A percentile compares a stretch with the other conserved stretches of the same genome.
Evolutionary conservation across 306 rosid species (phyloP).

Genomic region (Myrica gale): DNA sequence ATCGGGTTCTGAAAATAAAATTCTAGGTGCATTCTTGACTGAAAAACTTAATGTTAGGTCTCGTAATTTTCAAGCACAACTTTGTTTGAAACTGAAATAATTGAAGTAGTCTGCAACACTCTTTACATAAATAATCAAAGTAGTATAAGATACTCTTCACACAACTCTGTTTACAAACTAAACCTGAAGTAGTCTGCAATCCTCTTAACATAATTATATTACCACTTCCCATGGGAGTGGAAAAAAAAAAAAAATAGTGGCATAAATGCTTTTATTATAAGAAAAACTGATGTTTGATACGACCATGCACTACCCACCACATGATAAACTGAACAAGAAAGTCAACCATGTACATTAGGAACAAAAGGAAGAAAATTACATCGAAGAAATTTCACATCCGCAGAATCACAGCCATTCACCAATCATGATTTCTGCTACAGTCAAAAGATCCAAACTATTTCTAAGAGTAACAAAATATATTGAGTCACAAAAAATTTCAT

Average conservation of each 20-base stretch:
- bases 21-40: neutral
- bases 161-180: no score
- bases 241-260: neutral
- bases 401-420: neutral
- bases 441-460: neutral
- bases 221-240: no score
- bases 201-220: no score
- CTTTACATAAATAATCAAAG: no score
- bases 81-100: no score
- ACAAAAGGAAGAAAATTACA: neutral
- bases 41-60: neutral
- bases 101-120: no score
- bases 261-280: neutral
- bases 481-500: neutral
- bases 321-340: neutral
- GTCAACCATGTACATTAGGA: neutral
- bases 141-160: no score
- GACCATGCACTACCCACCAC: neutral
- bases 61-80: no score
- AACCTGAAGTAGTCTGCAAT: no score
- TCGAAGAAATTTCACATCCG: neutral
- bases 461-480: no score
- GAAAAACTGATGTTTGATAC: no score
- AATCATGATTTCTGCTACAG: neutral
- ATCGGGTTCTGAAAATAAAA: neutral